phyloP scores from a whole-genome alignment of 495 filamentous ascomycete genomes.

The Xylaria bambusicola region DNA sequence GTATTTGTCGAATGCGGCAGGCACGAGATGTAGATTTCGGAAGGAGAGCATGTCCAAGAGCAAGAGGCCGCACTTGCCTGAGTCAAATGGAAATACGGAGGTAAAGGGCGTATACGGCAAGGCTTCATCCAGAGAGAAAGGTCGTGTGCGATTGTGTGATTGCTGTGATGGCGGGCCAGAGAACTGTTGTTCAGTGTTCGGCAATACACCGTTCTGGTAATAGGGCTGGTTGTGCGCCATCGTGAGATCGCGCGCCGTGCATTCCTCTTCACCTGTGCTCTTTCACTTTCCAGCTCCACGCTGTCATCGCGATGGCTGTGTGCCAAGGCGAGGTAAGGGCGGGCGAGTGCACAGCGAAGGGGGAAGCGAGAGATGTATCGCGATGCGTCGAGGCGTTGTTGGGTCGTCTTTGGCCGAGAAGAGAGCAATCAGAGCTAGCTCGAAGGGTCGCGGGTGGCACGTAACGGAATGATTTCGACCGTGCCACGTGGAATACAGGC shows the following conservation, averaged over 20 bases:
- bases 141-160: slow-evolving; percentile 28
- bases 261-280: slow-evolving; percentile 15
- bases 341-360: neutral
- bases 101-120: slow-evolving; percentile 90
- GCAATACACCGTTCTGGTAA: slow-evolving; percentile 26
- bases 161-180: slow-evolving; percentile 5
- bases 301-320: slow-evolving; percentile 14
- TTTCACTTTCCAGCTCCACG: neutral
- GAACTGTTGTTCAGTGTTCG: slow-evolving; percentile 3
- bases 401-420: neutral
- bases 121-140: slow-evolving; percentile 73
- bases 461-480: neutral
- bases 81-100: slow-evolving; percentile 81
- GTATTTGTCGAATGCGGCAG: neutral
- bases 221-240: slow-evolving; percentile 40
- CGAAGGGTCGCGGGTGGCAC: neutral
- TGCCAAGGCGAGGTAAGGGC: neutral
- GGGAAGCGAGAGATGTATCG: neutral
- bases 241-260: neutral
- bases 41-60: slow-evolving; percentile 32
- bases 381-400: neutral
- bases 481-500: neutral
- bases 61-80: slow-evolving; percentile 62
- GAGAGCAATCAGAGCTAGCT: neutral
- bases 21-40: neutral